Percentiles rank a stretch among this genome's conserved stretches.
These are phyloP conservation scores for Epichloe sylvatica DNA, from an alignment of 2,329 filamentous ascomycete genomes.

Conservation along the genomic window DNA sequence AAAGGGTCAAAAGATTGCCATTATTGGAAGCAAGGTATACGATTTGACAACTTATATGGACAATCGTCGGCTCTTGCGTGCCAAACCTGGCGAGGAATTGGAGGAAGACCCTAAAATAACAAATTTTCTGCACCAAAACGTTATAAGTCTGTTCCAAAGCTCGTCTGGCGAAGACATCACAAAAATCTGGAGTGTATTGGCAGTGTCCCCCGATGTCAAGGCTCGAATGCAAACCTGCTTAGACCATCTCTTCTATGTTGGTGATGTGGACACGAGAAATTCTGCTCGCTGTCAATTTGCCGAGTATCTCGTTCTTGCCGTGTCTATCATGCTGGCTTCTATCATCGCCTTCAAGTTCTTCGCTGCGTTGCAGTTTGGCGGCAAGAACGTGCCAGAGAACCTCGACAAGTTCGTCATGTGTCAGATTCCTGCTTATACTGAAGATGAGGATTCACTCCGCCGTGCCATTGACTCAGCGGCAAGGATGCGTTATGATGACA, in stretches of 20 bases:
- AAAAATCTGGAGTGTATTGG: constrained; percentile 64
- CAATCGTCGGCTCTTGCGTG: constrained; percentile 55
- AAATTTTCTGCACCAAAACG: constrained; percentile 67
- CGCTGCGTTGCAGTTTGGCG: constrained; percentile 84
- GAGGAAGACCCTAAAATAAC: constrained; percentile 38
- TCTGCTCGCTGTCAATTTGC: constrained; percentile 76
- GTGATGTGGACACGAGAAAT: constrained; percentile 80
- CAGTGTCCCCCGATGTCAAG: constrained; percentile 42
- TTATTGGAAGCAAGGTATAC: constrained; percentile 68
- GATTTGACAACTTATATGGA: constrained; percentile 74
- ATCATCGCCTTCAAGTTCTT: constrained; percentile 95
- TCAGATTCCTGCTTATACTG: constrained; percentile 93
- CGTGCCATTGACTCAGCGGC: constrained; percentile 95
- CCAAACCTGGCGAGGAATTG: constrained; percentile 35
- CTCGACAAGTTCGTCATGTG: constrained; percentile 98
- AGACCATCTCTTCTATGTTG: constrained; percentile 89
- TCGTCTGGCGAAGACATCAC: constrained; percentile 68
- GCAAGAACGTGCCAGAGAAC: constrained; percentile 84
- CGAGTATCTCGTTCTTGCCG: constrained; percentile 73
- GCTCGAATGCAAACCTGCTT: constrained; percentile 66
- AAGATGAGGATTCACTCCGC: constrained; percentile 92
- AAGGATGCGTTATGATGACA: constrained; percentile 93
- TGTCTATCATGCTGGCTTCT: constrained; percentile 64
- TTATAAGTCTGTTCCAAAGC: constrained; percentile 64
- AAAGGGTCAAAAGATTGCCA: constrained; percentile 56